Conservation (phyloP, 2,329 filamentous ascomycete genomes). For the Stromatinia cepivora region DNA sequence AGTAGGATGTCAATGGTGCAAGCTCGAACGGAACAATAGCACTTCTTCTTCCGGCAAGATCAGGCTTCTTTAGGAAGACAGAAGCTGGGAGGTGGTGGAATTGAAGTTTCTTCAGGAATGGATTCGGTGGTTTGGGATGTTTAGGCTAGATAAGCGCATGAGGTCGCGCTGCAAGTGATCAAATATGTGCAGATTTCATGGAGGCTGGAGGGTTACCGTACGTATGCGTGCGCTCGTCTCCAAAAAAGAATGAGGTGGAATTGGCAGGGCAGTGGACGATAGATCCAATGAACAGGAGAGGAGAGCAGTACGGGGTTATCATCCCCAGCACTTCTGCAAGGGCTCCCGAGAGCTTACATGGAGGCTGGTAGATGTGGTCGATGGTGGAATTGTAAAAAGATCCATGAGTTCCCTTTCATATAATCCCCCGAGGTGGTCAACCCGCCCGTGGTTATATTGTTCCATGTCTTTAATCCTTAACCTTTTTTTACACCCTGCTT, state of each 20-base stretch:
- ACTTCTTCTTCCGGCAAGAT: conserved; percentile 2
- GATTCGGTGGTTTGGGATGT: background rate
- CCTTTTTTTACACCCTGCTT: conserved; percentile 1
- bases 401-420: background rate
- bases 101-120: background rate
- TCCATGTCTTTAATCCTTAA: background rate
- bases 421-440: conserved; percentile 6
- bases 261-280: conserved; percentile 4
- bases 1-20: background rate
- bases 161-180: conserved; percentile 17
- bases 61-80: background rate
- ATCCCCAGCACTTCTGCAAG: conserved; percentile 26
- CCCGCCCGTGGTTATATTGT: conserved; percentile 17
- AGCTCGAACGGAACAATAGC: conserved; percentile 2
- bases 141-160: conserved; percentile 9
- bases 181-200: conserved; percentile 17
- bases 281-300: conserved; percentile 1
- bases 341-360: conserved; percentile 25
- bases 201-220: background rate
- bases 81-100: background rate
- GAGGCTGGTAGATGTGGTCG: background rate
- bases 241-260: conserved; percentile 21
- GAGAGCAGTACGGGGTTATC: conserved; percentile 2
- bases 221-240: conserved; percentile 29
- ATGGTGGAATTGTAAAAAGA: background rate